Base-by-base conservation (phyloP, 345 rosid species). In the Gossypium longicalyx region DNA sequence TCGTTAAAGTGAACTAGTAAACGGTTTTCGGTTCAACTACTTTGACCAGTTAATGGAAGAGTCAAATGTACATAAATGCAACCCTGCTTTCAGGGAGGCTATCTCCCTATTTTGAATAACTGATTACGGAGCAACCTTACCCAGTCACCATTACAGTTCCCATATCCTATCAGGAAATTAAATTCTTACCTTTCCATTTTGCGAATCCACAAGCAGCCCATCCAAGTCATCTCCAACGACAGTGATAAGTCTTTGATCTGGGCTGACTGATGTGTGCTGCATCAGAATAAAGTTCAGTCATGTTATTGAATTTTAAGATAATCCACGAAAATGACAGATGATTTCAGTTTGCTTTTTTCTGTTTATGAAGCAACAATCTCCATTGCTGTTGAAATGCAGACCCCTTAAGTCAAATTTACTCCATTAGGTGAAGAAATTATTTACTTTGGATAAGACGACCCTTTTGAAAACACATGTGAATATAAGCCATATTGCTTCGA, bases 221-320 rank as follows among this genome's bases (percentile, higher is more conserved):
- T 86, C 86, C n/a, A 65, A 44, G 80, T 84, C 75, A 82, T 89
- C 91, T 13, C 93, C 93, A 12, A 89, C 86, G 56, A 87, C 85
- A 44, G 78, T 54, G 9, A 86, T 48, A 29, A 81, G 83, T 74
- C 67, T 84, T 16, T 84, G 57, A 74, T 87, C 83, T 1, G 93
- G 93, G 67, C 89, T 89, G 54, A 89, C 27, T 51, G 93, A 89
- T 25, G 93, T 80, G 75, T 86, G 91, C 93, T 89, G 88, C 81
- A 85, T 72, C 71, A 77, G 38, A 53, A 44, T 13, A 61, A 68
- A 65, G 66, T 49, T 54, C 9, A 62, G 70, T 61, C 44, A 73
- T 45, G 38, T 7, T 13, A 67, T 12, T 48, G 16, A 22, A 22
- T 22, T 22, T 22, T 12, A 67, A 47, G 20, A 9, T 22, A 67